Conservation (phyloP, 2,329 filamentous ascomycete species). For the Hortaea werneckii region DNA sequence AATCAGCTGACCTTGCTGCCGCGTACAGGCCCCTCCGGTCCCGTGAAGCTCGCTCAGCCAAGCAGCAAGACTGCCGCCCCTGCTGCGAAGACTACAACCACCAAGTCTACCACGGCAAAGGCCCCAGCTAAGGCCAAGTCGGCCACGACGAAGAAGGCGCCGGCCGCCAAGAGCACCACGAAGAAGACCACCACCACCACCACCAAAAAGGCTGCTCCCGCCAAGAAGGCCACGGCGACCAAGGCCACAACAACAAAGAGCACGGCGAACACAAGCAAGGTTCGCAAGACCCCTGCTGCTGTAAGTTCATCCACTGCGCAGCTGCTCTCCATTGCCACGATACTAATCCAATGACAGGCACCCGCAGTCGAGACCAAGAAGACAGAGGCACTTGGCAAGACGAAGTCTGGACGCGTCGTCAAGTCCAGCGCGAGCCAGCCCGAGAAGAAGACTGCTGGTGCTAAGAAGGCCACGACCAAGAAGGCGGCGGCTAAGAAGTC, state of each 20-base stretch:
- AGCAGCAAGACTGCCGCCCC: conserved; percentile 27
- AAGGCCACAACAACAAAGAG: conserved; percentile 26
- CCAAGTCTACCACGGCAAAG: conserved; percentile 31
- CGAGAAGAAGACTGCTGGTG: conserved; percentile 30
- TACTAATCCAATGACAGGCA: conserved; percentile 35
- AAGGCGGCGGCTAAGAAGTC: conserved; percentile 36
- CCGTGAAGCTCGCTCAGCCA: conserved; percentile 62
- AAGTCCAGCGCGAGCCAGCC: conserved; percentile 50
- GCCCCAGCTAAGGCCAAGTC: conserved; percentile 39
- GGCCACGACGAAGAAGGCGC: conserved; percentile 22
- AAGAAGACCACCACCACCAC: conserved; percentile 39
- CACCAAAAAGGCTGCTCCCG: conserved; percentile 24
- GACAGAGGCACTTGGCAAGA: conserved; percentile 60
- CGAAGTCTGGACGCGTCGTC: conserved; percentile 75
- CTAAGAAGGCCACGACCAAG: conserved; percentile 33
- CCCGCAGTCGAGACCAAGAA: conserved; percentile 60
- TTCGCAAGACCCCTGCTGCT: conserved; percentile 32
- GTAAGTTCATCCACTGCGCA: conserved; percentile 12
- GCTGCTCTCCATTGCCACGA: neutral
- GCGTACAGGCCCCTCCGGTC: conserved; percentile 63
- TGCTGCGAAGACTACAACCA: conserved; percentile 41
- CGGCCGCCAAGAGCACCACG: conserved; percentile 19
- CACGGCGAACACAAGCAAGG: conserved; percentile 33
- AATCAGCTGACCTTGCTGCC: conserved; percentile 15
- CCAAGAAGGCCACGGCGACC: conserved; percentile 23